Evolutionary conservation across 805 yeast genomes (phyloP), one percentile per base, ranked within the genome.

Genomic region (Candida cerambycidarum): DNA sequence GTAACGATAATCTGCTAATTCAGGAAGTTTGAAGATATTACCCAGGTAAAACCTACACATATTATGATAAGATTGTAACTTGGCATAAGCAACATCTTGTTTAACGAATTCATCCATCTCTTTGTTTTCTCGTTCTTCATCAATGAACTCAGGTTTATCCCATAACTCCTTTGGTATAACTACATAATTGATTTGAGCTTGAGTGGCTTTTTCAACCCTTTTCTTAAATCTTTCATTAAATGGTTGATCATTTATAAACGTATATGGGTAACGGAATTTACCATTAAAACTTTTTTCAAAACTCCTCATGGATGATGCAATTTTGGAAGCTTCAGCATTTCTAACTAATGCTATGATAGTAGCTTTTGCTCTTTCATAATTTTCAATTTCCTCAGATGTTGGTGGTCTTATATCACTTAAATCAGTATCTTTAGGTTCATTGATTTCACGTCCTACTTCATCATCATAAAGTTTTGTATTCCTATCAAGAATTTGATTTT

Each of bases 21-120:
- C 73, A 10, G 85, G 85, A 47, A 83, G 77, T 38, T 83, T 72
- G 57, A 74, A 84, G 54, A 86, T 84, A 44, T 63, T 64, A 10
- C 78, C 79, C 38, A 84, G 79, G 58, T 85, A 85, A 61, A 82
- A 87, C 18, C 95, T 73, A 58, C 95, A 87, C 95, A 87, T 87
- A 55, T 85, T 83, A 55, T 85, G 95, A 54, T 87, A 87, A 0
- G 89, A 82, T 15, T 57, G 60, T 60, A 65, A 69, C 15, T 68
- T 68, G 2, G 89, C 87, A 57, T 85, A 84, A 4, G 81, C 84
- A 12, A 82, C 72, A 15, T 73, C 67, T 36, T 75, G 66, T 3
- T 63, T 59, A 3, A 52, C 58, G 53, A 80, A 43, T 10, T 57
- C 44, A 17, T 67, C 57, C 57, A 76, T 71, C 2, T 73, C 77